These are phyloP conservation scores for Candida sp. DNA, from an alignment of 1,139 yeast genomes.

Conservation along the genomic window DNA sequence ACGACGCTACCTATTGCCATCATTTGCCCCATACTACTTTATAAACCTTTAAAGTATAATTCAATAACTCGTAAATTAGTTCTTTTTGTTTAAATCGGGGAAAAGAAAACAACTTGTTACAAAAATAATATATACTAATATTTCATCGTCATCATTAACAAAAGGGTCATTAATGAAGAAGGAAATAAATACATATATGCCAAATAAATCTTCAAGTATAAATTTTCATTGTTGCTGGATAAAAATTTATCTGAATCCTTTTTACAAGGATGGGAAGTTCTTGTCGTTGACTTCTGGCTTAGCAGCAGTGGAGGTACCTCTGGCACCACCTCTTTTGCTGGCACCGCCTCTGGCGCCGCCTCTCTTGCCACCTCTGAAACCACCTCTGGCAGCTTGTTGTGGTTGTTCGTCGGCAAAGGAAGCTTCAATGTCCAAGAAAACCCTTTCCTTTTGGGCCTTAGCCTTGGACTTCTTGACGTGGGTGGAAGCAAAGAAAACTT, in stretches of 20 bases:
- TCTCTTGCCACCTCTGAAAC: slow-evolving; percentile 28
- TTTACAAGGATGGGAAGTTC: slow-evolving; percentile 65
- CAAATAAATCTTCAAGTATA: neutral
- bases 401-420: slow-evolving; percentile 56
- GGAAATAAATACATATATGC: slow-evolving; percentile 3
- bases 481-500: slow-evolving; percentile 59
- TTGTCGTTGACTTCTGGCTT: slow-evolving; percentile 54
- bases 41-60: neutral
- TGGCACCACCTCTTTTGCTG: slow-evolving; percentile 20
- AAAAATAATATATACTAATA: slow-evolving; percentile 1
- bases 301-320: slow-evolving; percentile 35
- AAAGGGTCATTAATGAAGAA: neutral
- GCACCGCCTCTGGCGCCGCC: slow-evolving; percentile 44
- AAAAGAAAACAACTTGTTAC: slow-evolving; percentile 1
- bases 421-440: slow-evolving; percentile 68
- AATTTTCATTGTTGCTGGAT: neutral
- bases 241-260: neutral
- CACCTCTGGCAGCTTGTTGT: slow-evolving; percentile 21
- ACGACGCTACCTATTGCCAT: too few relatives aligned
- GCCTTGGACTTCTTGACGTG: slow-evolving; percentile 61
- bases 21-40: too few relatives aligned
- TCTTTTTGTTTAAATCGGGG: neutral
- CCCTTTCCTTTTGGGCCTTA: slow-evolving; percentile 73
- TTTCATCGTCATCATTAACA: neutral
- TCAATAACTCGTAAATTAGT: slow-evolving; percentile 1